These are phyloP conservation scores for Trichophyton simii DNA, from an alignment of 2,329 filamentous ascomycete genomes.

Conservation along the genomic window DNA sequence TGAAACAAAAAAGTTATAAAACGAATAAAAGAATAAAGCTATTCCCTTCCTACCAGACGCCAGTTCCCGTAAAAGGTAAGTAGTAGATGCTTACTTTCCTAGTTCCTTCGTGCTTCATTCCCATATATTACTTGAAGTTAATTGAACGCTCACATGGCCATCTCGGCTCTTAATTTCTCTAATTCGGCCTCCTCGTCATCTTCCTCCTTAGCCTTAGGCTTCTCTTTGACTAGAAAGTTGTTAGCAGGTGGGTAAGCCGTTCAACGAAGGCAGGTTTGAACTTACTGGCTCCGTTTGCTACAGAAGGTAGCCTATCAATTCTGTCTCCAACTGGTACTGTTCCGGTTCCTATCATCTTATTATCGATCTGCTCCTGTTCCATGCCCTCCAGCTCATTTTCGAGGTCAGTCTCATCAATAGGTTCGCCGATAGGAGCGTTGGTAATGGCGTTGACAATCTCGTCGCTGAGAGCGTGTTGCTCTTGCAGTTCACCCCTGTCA, in stretches of 20 bases:
- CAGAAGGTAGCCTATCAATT: constrained; percentile 63
- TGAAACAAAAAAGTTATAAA: neutral
- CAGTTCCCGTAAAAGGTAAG: constrained; percentile 77
- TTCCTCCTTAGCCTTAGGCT: constrained; percentile 49
- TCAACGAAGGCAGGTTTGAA: constrained; percentile 15
- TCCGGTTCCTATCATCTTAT: constrained; percentile 85
- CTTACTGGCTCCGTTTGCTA: constrained; percentile 64
- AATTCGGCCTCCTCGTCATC: constrained; percentile 95
- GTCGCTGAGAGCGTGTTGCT: constrained; percentile 85
- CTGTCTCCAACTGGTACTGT: constrained; percentile 64
- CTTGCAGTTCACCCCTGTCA: constrained; percentile 70
- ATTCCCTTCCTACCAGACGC: constrained; percentile 58
- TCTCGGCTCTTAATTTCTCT: constrained; percentile 84
- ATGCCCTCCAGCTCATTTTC: constrained; percentile 73
- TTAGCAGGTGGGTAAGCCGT: neutral
- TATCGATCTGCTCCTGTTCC: constrained; percentile 85
- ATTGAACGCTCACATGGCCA: constrained; percentile 62
- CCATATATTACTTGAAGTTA: neutral
- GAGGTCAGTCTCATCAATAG: constrained; percentile 73
- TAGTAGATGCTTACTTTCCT: constrained; percentile 41
- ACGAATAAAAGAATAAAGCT: neutral
- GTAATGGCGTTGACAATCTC: constrained; percentile 84
- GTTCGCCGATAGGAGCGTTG: constrained; percentile 52
- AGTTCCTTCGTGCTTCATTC: neutral
- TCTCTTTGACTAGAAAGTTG: constrained; percentile 31